Evolutionary conservation across 257 asterid species (phyloP).

Genomic region (Eustoma russellianum): DNA sequence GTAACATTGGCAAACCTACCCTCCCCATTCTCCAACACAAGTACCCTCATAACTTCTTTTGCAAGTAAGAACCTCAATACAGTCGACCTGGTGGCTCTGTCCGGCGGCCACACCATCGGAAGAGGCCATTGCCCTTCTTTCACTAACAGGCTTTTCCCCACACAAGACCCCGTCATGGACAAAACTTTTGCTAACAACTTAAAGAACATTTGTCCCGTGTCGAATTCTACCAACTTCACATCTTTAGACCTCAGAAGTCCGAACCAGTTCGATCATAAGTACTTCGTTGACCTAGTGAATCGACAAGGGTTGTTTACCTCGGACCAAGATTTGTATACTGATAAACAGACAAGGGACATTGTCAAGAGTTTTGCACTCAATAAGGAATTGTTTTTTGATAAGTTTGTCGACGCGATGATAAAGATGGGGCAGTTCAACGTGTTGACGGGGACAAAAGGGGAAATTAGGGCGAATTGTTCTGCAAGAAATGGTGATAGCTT

Average conservation of each 20-base stretch:
- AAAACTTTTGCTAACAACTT: conserved; percentile 41
- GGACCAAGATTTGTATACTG: conserved; percentile 67
- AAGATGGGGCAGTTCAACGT: conserved; percentile 63
- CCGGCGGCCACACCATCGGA: conserved; percentile 84
- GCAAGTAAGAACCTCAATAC: conserved; percentile 38
- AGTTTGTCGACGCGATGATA: conserved; percentile 37
- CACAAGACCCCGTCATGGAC: conserved; percentile 52
- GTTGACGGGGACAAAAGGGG: conserved; percentile 50
- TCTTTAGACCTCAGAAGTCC: conserved; percentile 52
- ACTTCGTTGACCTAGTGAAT: conserved; percentile 60
- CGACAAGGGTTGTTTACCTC: conserved; percentile 67
- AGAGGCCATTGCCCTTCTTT: conserved; percentile 46
- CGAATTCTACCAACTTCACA: conserved; percentile 34
- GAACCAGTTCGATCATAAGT: conserved; percentile 41
- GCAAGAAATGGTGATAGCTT: conserved; percentile 24
- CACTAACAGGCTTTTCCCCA: conserved; percentile 56
- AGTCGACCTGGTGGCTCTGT: conserved; percentile 62
- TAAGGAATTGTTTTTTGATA: conserved; percentile 35
- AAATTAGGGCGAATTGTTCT: conserved; percentile 57
- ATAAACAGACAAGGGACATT: conserved; percentile 35
- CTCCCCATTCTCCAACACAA: conserved; percentile 44
- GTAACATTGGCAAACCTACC: conserved; percentile 56
- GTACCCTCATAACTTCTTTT: conserved; percentile 30
- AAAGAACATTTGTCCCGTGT: conserved; percentile 32
- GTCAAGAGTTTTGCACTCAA: conserved; percentile 44